Percentiles rank a stretch among this genome's conserved stretches.
phyloP scores from a whole-genome alignment of 192 early-diverging fungal species.

The Podila epigama region DNA sequence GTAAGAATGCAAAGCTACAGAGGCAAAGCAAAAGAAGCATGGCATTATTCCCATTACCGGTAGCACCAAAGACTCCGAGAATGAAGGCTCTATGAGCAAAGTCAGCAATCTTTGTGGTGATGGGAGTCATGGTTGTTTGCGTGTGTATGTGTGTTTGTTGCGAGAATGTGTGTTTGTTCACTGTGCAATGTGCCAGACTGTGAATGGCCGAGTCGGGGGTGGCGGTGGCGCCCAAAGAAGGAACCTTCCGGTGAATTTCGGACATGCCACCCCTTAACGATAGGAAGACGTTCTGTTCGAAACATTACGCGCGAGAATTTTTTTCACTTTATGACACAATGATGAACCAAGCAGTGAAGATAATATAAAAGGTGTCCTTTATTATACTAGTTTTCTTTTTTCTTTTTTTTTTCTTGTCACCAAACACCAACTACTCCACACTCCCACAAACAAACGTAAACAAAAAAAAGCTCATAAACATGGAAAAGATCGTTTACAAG shows the following conservation, averaged over 20 bases:
- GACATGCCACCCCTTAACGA: no score
- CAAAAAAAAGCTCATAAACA: neutral
- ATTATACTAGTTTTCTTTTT: neutral
- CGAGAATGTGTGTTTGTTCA: no score
- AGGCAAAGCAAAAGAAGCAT: neutral
- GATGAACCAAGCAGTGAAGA: neutral
- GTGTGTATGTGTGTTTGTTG: neutral
- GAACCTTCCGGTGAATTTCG: no score
- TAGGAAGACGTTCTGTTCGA: no score
- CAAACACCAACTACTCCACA: neutral
- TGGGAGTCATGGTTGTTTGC: neutral
- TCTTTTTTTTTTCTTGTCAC: neutral
- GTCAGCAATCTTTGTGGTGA: constrained; percentile 37
- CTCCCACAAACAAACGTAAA: neutral
- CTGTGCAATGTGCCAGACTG: no score
- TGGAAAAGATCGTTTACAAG: constrained; percentile 42
- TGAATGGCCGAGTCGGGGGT: no score
- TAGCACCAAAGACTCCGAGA: constrained; percentile 40
- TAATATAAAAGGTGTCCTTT: neutral
- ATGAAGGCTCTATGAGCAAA: constrained; percentile 38
- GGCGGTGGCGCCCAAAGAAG: no score
- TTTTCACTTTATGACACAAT: neutral
- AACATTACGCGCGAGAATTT: no score
- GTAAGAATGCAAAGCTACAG: neutral
- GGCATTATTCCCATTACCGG: constrained; percentile 1